Conservation (phyloP, 805 yeast genomes). For the Candida succiphila region DNA sequence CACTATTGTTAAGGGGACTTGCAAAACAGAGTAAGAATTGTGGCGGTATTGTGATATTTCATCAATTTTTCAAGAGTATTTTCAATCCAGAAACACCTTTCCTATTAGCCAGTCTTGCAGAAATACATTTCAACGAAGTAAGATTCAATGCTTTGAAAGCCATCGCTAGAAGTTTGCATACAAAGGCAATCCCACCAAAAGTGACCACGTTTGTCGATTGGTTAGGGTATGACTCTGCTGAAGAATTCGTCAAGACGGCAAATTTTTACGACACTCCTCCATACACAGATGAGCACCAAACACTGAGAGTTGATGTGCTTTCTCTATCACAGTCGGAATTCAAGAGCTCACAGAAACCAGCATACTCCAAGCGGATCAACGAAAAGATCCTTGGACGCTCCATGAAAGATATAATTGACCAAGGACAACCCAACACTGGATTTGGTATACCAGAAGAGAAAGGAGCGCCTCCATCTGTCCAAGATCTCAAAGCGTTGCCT, state of each 20-base stretch:
- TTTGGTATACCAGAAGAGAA: slow-evolving; percentile 3
- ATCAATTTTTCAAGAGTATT: slow-evolving; percentile 49
- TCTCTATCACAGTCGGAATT: slow-evolving; percentile 23
- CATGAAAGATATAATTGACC: slow-evolving; percentile 27
- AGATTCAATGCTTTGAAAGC: slow-evolving; percentile 65
- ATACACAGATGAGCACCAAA: slow-evolving; percentile 19
- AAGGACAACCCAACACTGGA: slow-evolving; percentile 19
- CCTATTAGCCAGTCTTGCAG: slow-evolving; percentile 63
- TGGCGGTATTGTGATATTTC: slow-evolving; percentile 52
- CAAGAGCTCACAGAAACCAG: slow-evolving; percentile 29
- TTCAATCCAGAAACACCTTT: slow-evolving; percentile 47
- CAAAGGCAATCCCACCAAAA: slow-evolving; percentile 52
- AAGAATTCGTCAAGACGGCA: slow-evolving; percentile 47
- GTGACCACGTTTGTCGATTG: slow-evolving; percentile 33
- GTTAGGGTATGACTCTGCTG: slow-evolving; percentile 59
- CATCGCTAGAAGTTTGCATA: slow-evolving; percentile 56
- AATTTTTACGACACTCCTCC: slow-evolving; percentile 51
- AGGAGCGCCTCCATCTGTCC: too few species aligned
- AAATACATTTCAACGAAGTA: slow-evolving; percentile 71
- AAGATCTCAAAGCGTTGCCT: too few species aligned
- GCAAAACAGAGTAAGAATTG: slow-evolving; percentile 52
- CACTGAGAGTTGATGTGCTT: slow-evolving; percentile 29
- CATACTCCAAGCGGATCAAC: slow-evolving; percentile 34
- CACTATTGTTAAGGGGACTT: slow-evolving; percentile 58
- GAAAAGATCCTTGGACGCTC: slow-evolving; percentile 21